Percentiles rank a stretch among this genome's conserved stretches.
phyloP scores from a whole-genome alignment of 805 yeast genomes.

The Pichia cephalocereana region DNA sequence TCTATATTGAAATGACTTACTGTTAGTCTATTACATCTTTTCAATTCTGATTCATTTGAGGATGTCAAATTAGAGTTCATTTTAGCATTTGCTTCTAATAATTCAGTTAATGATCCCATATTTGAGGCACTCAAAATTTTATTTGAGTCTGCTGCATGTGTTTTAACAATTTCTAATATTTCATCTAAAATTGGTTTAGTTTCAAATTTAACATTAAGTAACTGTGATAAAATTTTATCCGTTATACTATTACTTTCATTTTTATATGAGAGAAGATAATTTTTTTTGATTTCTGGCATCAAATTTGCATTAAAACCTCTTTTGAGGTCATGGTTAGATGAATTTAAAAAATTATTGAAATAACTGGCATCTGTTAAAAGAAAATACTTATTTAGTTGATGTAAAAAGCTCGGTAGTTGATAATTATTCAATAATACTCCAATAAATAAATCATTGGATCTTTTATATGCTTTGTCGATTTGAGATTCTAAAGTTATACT shows the following conservation, averaged over 20 bases:
- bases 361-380: slow-evolving; percentile 43
- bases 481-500: slow-evolving; percentile 37
- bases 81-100: slow-evolving; percentile 33
- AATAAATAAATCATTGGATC: slow-evolving; percentile 58
- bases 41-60: slow-evolving; percentile 6
- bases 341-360: slow-evolving; percentile 44
- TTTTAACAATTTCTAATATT: slow-evolving; percentile 42
- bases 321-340: slow-evolving; percentile 43
- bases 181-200: slow-evolving; percentile 18
- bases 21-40: slow-evolving; percentile 31
- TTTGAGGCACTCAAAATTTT: slow-evolving; percentile 37
- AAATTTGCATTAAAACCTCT: slow-evolving; percentile 24
- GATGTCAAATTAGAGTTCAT: slow-evolving; percentile 6
- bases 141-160: slow-evolving; percentile 46
- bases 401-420: slow-evolving; percentile 38
- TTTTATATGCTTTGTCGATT: slow-evolving; percentile 50
- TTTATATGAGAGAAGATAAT: slow-evolving; percentile 15
- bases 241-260: slow-evolving; percentile 3
- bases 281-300: slow-evolving; percentile 25
- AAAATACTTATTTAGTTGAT: slow-evolving; percentile 46
- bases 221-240: neutral
- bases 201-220: slow-evolving; percentile 8
- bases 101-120: slow-evolving; percentile 33
- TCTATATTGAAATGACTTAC: slow-evolving; percentile 48
- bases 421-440: slow-evolving; percentile 54